phyloP scores from a whole-genome alignment of 352 stramenopile genomes.

The Stephanocyclus meneghinianus region DNA sequence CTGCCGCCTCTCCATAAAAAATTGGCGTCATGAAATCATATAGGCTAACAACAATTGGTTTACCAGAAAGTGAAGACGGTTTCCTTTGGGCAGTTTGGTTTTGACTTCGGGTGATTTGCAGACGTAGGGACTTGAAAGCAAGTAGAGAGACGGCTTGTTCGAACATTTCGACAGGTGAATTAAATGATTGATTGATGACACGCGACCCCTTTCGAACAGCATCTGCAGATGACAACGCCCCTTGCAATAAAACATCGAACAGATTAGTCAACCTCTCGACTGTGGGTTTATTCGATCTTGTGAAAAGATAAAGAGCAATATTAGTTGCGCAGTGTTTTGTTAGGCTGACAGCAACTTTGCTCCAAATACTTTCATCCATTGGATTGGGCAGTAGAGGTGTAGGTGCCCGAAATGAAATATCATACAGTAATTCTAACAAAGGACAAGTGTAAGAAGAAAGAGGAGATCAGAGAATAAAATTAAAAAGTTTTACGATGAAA shows the following conservation, averaged over 20 bases:
- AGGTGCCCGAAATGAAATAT: constrained; percentile 17
- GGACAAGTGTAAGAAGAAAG: background rate
- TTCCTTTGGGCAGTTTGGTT: background rate
- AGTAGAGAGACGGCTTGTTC: constrained; percentile 22
- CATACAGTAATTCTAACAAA: constrained; percentile 49
- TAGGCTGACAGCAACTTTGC: constrained; percentile 49
- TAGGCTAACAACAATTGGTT: constrained; percentile 2
- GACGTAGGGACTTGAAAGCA: constrained; percentile 26
- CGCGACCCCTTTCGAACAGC: constrained; percentile 17
- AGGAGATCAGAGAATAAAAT: background rate
- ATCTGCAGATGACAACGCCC: constrained; percentile 21
- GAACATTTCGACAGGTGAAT: constrained; percentile 15
- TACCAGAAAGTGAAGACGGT: background rate
- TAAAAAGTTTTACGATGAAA: background rate
- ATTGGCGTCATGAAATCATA: constrained; percentile 17
- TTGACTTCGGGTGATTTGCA: too few relatives aligned
- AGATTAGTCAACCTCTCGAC: constrained; percentile 5
- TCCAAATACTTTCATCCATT: constrained; percentile 49
- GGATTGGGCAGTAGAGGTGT: constrained; percentile 29
- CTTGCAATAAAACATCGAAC: constrained; percentile 22
- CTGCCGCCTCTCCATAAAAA: constrained; percentile 22
- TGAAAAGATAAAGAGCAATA: constrained; percentile 3
- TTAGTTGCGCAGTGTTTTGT: constrained; percentile 14
- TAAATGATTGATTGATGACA: constrained; percentile 22
- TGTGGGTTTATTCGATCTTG: background rate